Conservation (phyloP, 306 rosid species). For the Calophaca sinica region DNA sequence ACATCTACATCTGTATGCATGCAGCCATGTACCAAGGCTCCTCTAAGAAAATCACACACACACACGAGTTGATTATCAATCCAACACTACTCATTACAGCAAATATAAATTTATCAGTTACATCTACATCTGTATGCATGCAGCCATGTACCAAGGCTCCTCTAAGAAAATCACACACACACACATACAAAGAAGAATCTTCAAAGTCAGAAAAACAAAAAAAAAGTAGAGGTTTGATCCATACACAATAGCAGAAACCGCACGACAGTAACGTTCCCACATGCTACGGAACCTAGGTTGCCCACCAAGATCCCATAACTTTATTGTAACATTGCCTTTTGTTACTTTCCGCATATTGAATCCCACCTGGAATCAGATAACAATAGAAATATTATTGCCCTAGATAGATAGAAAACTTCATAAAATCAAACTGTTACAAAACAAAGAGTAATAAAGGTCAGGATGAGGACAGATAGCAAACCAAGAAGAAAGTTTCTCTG, state of each 20-base stretch:
- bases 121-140: too few species aligned
- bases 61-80: too few species aligned
- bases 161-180: too few species aligned
- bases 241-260: conserved; percentile 94
- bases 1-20: too few species aligned
- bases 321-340: conserved; percentile 90
- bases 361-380: conserved; percentile 73
- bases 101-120: too few species aligned
- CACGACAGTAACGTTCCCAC: conserved; percentile 97
- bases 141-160: too few species aligned
- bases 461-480: conserved; percentile 7
- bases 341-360: conserved; percentile 94
- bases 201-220: conserved; percentile 15
- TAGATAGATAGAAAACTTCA: conserved; percentile 23
- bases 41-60: background rate
- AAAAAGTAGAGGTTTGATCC: conserved; percentile 43
- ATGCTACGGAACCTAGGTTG: conserved; percentile 97
- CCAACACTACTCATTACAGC: too few species aligned
- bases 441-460: background rate
- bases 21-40: background rate
- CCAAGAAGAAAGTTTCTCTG: background rate
- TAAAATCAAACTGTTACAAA: background rate
- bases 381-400: conserved; percentile 20
- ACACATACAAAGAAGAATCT: background rate
- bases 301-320: conserved; percentile 98